Base-by-base conservation (phyloP, 179 eudicot species). In the Spinacia oleracea region DNA sequence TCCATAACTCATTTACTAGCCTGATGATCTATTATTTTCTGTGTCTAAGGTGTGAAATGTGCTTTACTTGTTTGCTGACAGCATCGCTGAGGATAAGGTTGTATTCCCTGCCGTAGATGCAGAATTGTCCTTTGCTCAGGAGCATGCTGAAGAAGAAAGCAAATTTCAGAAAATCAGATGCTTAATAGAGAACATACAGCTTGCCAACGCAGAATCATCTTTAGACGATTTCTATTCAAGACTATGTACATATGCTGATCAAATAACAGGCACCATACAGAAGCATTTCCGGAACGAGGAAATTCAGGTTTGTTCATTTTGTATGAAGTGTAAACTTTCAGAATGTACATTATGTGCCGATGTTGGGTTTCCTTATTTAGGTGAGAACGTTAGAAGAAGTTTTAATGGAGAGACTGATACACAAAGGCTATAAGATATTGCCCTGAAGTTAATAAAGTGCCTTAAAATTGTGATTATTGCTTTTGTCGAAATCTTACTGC, bases 81-180 rank as follows among this genome's bases (percentile, higher is more conserved):
- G 98, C 86, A 91, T 94, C 80, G 98, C 98, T 65, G 98, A 94
- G 89, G 98, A 94, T 79, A 89, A 88, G 84, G 92, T 94, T 77
- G 91, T 92, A 84, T 94, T 94, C 85, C 98, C 98, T 83, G 98
- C 98, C n/a, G 88, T 92, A 82, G 95, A 92, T 83, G 94, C 88
- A 62, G 97, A 92, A 78, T 87, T 92, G 68, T 94, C 94, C 66
- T 94, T 94, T 62, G 89, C 88, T 42, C 89, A 91, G 84, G 98
- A 94, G 89, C 98, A 92, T 83, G 97, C 97, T 69, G 98, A 91
- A 84, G 98, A 91, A 87, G 94, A 94, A 85, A 85, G 85, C 72
- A 88, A 92, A 80, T 92, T 94, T 84, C 87, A 91, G 83, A 89
- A 91, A 84, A 90, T 92, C 63, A 87, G 98, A 83, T 86, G 90